Evolutionary conservation across 805 yeast species (phyloP).

Genomic region (Wickerhamiella qilinensis): DNA sequence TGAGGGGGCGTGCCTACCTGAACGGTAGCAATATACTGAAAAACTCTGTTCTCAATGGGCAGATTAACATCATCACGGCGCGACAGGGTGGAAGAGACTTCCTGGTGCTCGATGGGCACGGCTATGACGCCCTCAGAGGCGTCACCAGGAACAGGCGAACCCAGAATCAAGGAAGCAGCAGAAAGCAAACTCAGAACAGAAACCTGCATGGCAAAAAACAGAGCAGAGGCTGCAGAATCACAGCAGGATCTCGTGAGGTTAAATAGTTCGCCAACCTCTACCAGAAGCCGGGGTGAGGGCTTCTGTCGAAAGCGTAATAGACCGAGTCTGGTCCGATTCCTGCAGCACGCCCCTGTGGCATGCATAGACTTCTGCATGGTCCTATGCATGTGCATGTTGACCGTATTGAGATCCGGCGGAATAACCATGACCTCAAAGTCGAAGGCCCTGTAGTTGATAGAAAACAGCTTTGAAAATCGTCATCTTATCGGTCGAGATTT

Average conservation of each 20-base stretch:
- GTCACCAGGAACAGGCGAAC: not conserved
- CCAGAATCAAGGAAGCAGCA: not conserved
- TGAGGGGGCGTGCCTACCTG: conserved; percentile 4
- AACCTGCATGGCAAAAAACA: not conserved
- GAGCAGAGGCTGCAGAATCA: not conserved
- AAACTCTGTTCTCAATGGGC: not conserved
- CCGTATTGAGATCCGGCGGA: no score
- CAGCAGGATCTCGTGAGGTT: not conserved
- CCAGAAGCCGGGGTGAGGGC: no score
- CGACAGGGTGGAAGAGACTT: not conserved
- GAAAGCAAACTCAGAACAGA: not conserved
- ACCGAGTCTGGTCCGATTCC: no score
- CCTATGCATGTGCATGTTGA: no score
- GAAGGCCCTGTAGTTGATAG: no score
- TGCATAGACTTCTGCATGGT: no score
- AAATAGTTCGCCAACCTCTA: no score
- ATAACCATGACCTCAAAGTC: no score
- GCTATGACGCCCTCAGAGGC: not conserved
- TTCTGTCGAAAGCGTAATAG: no score
- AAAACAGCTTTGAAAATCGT: no score
- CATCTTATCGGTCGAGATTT: no score
- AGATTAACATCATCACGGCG: not conserved
- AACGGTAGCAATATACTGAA: conserved; percentile 1
- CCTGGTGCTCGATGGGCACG: not conserved
- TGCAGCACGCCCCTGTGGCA: no score